Percentiles rank a stretch among this genome's conserved stretches.
These are phyloP conservation scores for Boletus subparvulus DNA, from an alignment of 768 basidiomycete genomes.

Conservation along the genomic window DNA sequence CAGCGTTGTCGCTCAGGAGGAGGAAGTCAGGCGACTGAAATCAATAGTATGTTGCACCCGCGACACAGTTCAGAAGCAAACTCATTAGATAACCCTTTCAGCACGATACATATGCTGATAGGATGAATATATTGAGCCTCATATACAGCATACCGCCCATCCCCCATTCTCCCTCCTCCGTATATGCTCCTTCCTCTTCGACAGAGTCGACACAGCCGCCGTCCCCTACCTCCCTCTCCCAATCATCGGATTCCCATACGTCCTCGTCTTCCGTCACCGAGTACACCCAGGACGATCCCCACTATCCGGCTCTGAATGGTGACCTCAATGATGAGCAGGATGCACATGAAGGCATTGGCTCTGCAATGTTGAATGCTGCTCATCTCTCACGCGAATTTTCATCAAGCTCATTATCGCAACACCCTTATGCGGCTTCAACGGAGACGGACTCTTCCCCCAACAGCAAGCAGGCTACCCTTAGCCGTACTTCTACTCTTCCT, in stretches of 20 bases:
- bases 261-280: conserved; percentile 46
- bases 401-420: conserved; percentile 26
- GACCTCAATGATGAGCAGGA: conserved; percentile 35
- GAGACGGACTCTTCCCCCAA: conserved; percentile 37
- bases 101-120: conserved; percentile 95
- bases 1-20: conserved; percentile 86
- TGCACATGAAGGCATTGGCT: conserved; percentile 43
- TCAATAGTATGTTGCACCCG: conserved; percentile 70
- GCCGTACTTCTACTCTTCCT: conserved; percentile 39
- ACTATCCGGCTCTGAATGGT: conserved; percentile 19
- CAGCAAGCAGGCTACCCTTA: conserved; percentile 21
- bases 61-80: conserved; percentile 4
- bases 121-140: conserved; percentile 88
- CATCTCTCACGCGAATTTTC: conserved; percentile 33
- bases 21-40: conserved; percentile 82
- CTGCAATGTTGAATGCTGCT: conserved; percentile 41
- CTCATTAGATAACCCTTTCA: conserved; percentile 34
- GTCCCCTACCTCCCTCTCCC: conserved; percentile 36
- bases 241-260: conserved; percentile 49
- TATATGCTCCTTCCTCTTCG: conserved; percentile 45
- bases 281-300: conserved; percentile 39
- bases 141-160: conserved; percentile 85
- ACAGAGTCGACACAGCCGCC: conserved; percentile 36
- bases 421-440: conserved; percentile 53
- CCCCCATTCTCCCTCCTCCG: conserved; percentile 59